Base-by-base conservation (phyloP, 176 grass and related monocot genomes). In the Aegilops speltoides region DNA sequence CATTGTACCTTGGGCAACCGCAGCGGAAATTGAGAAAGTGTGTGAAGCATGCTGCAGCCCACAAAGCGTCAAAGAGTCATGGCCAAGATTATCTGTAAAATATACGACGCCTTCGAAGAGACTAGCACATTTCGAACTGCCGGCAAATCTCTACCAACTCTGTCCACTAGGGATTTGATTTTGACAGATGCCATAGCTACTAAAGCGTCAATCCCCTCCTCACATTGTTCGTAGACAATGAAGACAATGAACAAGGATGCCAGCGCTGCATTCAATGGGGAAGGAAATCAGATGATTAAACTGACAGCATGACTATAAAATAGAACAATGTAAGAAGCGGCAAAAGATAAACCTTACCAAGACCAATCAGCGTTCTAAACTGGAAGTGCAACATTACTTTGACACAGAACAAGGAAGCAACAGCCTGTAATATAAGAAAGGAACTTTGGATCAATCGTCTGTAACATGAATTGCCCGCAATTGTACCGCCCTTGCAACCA, bases 151-250 rank as follows among this genome's bases (percentile, higher is more conserved):
- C 34, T 59, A 29, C 83, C 67, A 23, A 91, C 63, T 66, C 22
- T 71, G 45, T 84, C 83, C 60, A 43, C 79, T 38, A 93, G 40
- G 63, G 32, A 79, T 72, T 91, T 73, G 45, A 96, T 60, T 79
- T 87, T 86, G 82, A 83, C 81, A 73, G 66, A 84, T 85, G 87
- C 82, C 72, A 52, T 60, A 23, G 85, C 32, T 31, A 86, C 86
- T 79, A 99, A 76, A 48, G 24, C 80, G 54, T 96, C 89, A 57
- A 96, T 90, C 87, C 96, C 97, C 72, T 93, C 86, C 79, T 99
- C 94, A 48, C 88, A 96, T 76, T 99, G 93, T 62, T 99, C 97
- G 74, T 99, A 99, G 84, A 99, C 90, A 56, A 98, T 93, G 85
- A 98, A 98, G 86, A 93, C 82, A 78, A 86, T 88, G 80, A 96